Evolutionary conservation across 1,284 basidiomycete genomes (phyloP).

Genomic region (Taiwanofungus camphoratus): DNA sequence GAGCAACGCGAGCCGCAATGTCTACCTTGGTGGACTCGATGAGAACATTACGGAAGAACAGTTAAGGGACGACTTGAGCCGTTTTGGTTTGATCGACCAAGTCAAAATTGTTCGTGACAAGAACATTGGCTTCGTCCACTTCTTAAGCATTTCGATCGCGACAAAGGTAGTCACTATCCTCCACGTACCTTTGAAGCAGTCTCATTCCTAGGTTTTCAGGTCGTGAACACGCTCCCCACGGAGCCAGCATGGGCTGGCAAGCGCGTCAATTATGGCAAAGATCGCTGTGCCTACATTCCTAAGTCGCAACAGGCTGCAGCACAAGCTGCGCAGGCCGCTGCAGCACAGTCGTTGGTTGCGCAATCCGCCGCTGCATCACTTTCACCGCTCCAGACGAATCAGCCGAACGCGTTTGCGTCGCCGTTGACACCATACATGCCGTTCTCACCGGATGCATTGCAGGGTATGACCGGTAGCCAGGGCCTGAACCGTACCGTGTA

Average conservation of each 20-base stretch:
- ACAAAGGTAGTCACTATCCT: constrained; percentile 64
- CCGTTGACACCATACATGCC: constrained; percentile 56
- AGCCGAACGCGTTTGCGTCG: constrained; percentile 26
- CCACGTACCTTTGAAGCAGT: not conserved
- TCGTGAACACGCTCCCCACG: constrained; percentile 83
- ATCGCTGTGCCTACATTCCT: constrained; percentile 91
- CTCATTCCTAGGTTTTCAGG: constrained; percentile 38
- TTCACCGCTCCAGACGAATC: constrained; percentile 29
- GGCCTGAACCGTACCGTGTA: constrained; percentile 86
- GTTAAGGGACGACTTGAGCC: constrained; percentile 78
- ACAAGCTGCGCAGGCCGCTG: constrained; percentile 77
- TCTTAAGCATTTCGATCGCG: constrained; percentile 86
- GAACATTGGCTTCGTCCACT: constrained; percentile 96
- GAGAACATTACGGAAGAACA: constrained; percentile 86
- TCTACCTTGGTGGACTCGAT: constrained; percentile 89
- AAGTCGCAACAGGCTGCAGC: constrained; percentile 84
- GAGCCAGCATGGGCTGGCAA: constrained; percentile 92
- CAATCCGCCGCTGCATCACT: constrained; percentile 41
- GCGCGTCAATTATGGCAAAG: constrained; percentile 92
- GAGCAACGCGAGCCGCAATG: constrained; percentile 88
- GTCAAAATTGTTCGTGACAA: constrained; percentile 98
- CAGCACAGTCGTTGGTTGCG: constrained; percentile 71
- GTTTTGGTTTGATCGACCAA: constrained; percentile 95
- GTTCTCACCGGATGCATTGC: constrained; percentile 46
- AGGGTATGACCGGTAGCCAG: constrained; percentile 38